phyloP scores from a whole-genome alignment of 495 filamentous ascomycete species.

The Aspergillus bridgeri region DNA sequence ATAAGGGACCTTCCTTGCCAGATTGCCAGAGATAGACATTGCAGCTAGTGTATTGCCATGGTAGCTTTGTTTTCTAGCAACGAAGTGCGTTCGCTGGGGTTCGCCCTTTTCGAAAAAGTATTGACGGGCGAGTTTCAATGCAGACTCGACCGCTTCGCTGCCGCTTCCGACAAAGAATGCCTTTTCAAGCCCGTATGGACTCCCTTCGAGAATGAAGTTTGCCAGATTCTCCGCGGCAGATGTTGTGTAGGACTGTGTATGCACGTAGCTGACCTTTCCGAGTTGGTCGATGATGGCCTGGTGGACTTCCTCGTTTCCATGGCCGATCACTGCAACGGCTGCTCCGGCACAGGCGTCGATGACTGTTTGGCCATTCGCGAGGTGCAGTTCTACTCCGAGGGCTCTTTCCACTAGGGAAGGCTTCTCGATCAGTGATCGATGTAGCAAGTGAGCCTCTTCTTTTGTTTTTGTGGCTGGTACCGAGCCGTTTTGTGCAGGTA shows the following conservation, averaged over 20 bases:
- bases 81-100: slow-evolving; percentile 43
- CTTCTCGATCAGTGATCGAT: not conserved
- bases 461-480: not conserved
- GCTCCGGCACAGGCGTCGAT: slow-evolving; percentile 21
- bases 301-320: slow-evolving; percentile 27
- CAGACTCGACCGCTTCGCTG: slow-evolving; percentile 55
- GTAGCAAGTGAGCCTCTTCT: not conserved
- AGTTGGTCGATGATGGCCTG: slow-evolving; percentile 37
- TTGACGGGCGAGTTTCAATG: slow-evolving; percentile 51
- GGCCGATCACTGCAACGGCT: slow-evolving; percentile 31
- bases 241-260: slow-evolving; percentile 37
- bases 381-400: not conserved
- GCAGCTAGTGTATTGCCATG: slow-evolving; percentile 62
- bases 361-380: not conserved
- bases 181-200: slow-evolving; percentile 5
- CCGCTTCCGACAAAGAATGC: slow-evolving; percentile 30
- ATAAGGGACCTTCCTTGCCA: slow-evolving; percentile 30
- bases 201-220: slow-evolving; percentile 24
- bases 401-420: not conserved
- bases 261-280: slow-evolving; percentile 33
- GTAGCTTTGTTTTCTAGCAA: slow-evolving; percentile 55
- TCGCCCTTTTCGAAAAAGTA: slow-evolving; percentile 23
- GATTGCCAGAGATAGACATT: slow-evolving; percentile 53
- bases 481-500: not conserved
- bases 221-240: slow-evolving; percentile 28